phyloP scores from a whole-genome alignment of 2,329 filamentous ascomycete genomes.

The Arthrobotrys sphaeroides region DNA sequence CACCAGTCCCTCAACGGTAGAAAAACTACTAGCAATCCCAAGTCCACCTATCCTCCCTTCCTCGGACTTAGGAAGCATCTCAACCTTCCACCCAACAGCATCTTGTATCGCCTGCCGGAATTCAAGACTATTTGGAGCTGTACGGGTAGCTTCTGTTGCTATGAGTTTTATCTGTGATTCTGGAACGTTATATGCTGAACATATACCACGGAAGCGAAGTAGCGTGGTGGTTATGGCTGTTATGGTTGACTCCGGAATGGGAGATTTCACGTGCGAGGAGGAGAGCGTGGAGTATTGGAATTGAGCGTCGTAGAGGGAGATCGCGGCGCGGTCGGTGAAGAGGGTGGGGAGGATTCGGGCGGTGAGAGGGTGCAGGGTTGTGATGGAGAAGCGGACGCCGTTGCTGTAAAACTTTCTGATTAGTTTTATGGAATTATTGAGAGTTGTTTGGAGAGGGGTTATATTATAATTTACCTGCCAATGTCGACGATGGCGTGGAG shows the following conservation, averaged over 20 bases:
- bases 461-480: slow-evolving; percentile 30
- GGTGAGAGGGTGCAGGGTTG: slow-evolving; percentile 75
- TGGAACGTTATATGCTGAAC: slow-evolving; percentile 74
- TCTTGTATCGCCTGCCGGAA: slow-evolving; percentile 73
- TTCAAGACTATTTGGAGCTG: slow-evolving; percentile 75
- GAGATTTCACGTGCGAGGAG: slow-evolving; percentile 18
- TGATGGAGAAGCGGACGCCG: slow-evolving; percentile 91
- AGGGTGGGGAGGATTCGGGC: slow-evolving; percentile 79
- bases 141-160: slow-evolving; percentile 88
- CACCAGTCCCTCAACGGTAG: slow-evolving; percentile 76
- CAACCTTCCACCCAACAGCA: slow-evolving; percentile 74
- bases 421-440: background rate
- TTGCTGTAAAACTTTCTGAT: slow-evolving; percentile 60
- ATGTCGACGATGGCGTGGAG: slow-evolving; percentile 51
- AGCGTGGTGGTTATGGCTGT: slow-evolving; percentile 73
- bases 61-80: slow-evolving; percentile 78
- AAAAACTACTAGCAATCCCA: slow-evolving; percentile 80
- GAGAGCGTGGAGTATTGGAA: slow-evolving; percentile 64
- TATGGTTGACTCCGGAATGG: slow-evolving; percentile 71
- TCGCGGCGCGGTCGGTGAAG: slow-evolving; percentile 79
- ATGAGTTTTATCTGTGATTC: slow-evolving; percentile 75
- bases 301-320: slow-evolving; percentile 87
- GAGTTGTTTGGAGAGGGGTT: background rate
- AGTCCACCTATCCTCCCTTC: slow-evolving; percentile 85
- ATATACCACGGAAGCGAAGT: slow-evolving; percentile 75